Evolutionary conservation across 176 grass and related monocot genomes (phyloP).

Genomic region (Cenchrus purpureus): DNA sequence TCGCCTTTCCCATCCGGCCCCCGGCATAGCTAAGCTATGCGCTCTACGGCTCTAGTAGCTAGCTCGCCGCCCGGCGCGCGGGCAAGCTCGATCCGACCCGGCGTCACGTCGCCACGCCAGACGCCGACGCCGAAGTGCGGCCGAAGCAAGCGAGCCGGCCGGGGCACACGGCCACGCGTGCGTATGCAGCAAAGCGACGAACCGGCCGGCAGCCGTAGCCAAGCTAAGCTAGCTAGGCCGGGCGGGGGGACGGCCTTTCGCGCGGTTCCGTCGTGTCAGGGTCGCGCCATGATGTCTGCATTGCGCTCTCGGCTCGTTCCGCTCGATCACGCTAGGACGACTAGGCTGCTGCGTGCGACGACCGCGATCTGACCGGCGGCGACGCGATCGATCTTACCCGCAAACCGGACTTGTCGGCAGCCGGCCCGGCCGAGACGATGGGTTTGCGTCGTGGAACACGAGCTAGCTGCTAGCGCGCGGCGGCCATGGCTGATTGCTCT

Average conservation of each 20-base stretch:
- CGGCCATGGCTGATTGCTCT: too few relatives aligned
- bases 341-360: background rate
- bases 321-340: background rate
- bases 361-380: background rate
- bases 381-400: constrained; percentile 1
- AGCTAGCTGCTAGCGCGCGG: too few relatives aligned
- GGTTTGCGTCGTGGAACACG: background rate
- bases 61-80: background rate
- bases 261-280: background rate
- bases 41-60: background rate
- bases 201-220: background rate
- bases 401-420: background rate
- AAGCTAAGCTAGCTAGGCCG: background rate
- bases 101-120: constrained; percentile 3
- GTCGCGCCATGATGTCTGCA: background rate
- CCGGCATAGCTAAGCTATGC: background rate
- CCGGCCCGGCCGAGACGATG: background rate
- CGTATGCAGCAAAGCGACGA: background rate
- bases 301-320: background rate
- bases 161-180: background rate
- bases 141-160: background rate
- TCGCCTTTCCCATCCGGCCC: background rate
- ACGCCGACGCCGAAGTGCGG: background rate
- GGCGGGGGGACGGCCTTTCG: too few relatives aligned
- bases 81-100: background rate